Conservation (phyloP, 345 rosid species). For the Eucalyptus regnans region DNA sequence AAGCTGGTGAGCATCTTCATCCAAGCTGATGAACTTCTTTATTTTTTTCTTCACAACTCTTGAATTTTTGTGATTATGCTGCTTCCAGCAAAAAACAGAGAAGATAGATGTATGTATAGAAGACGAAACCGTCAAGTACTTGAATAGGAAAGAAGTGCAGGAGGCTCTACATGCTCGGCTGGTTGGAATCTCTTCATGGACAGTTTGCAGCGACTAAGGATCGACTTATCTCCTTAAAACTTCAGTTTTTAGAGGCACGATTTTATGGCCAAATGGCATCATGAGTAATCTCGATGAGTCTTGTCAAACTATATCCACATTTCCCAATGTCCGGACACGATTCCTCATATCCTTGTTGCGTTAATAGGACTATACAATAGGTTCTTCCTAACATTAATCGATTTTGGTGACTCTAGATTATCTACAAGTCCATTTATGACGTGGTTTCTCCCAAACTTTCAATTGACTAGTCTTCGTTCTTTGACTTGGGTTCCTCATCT, state of each 20-base stretch:
- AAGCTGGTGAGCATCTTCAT: slow-evolving; percentile 1
- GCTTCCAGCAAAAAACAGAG: slow-evolving; percentile 4
- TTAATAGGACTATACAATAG: background rate
- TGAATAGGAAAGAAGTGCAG: slow-evolving; percentile 46
- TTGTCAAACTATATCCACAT: background rate
- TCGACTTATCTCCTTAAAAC: background rate
- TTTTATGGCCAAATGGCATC: background rate
- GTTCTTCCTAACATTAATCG: background rate
- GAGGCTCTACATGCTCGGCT: slow-evolving; percentile 34
- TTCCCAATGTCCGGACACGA: background rate
- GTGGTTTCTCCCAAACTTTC: background rate
- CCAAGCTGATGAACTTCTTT: background rate
- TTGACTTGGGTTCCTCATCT: background rate
- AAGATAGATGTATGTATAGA: slow-evolving; percentile 26
- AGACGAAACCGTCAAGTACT: slow-evolving; percentile 15
- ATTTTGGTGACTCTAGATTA: background rate
- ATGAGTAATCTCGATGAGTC: background rate
- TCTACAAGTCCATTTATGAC: background rate
- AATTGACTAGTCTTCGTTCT: background rate
- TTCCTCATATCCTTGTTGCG: background rate
- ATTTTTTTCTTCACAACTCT: background rate
- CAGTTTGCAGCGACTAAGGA: background rate
- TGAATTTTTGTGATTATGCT: background rate
- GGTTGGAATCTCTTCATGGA: slow-evolving; percentile 21
- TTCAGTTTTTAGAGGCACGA: background rate